Base-by-base conservation (phyloP, 2,329 filamentous ascomycete species). In the Colletotrichum sp. region DNA sequence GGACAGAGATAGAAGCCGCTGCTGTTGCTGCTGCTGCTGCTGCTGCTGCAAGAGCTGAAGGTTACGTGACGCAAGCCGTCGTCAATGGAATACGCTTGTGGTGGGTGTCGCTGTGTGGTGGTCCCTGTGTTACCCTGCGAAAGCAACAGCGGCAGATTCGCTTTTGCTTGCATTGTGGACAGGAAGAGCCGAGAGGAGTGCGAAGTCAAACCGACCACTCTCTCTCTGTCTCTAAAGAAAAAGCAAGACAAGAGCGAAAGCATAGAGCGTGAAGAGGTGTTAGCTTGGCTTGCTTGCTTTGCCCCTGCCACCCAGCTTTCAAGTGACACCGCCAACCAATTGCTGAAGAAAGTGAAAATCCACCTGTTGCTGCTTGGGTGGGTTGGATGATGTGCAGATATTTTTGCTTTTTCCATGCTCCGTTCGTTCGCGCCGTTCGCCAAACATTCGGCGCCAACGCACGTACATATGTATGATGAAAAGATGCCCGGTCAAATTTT, bases 41-140 rank as follows among this genome's bases (percentile, higher is more conserved):
- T 3, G 30, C 62, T n/a, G 32, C 32, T 68, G 63, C 63, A 68
- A 44, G 22, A 44, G 57, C 30, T 57, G 24, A 71, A 32, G 48
- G 68, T 63, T 72, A 75, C 73, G 73, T 75, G 73, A 75, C 63
- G 73, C 73, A 75, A 75, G 63, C 69, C 69, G 48, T 75, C 63
- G 39, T 68, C 69, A 72, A 65, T 68, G 69, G 36, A 69, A 72
- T 64, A 72, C 69, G 69, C 63, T 75, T 72, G 69, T 75, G 69
- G 32, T 68, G 73, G 30, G 69, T 64, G 69, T 72, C 55, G 72
- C 39, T 55, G 32, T 52, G 22, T 32, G 44, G 44, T 52, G 44
- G n/a, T 13, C 15, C 71, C 48, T 48, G 68, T 71, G 60, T 71
- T 3, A 75, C 72, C 8, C 13, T 44, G 26, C 44, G 32, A 59